Conservation (phyloP, 208 protist genomes). For the Acanthamoeba castellanii region DNA sequence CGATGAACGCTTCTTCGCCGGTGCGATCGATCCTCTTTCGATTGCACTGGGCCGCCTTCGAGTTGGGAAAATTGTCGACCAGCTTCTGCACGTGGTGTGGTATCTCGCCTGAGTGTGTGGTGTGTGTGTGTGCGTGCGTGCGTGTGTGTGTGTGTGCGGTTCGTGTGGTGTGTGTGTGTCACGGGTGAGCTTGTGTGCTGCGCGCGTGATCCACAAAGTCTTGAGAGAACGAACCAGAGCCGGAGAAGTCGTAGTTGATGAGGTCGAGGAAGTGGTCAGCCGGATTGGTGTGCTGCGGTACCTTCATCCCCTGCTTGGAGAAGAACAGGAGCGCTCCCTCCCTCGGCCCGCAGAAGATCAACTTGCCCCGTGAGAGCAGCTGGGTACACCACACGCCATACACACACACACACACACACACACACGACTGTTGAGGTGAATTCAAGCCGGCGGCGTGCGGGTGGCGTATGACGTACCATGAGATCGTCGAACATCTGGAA, state of each 20-base stretch:
- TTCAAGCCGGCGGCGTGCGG: too few species aligned
- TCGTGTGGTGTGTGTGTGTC: background rate
- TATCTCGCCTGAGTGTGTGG: background rate
- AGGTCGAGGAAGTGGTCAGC: conserved; percentile 64
- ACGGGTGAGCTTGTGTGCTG: too few species aligned
- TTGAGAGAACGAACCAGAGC: background rate
- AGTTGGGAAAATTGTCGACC: background rate
- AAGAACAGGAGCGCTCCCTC: conserved; percentile 33
- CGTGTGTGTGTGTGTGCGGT: background rate
- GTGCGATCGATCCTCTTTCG: background rate
- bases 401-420: too few species aligned
- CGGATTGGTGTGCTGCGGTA: conserved; percentile 14
- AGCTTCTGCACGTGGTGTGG: background rate
- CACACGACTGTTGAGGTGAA: too few species aligned
- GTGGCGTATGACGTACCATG: conserved; percentile 72
- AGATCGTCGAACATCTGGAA: conserved; percentile 90
- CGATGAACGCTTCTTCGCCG: background rate
- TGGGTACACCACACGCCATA: background rate
- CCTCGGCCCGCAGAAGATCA: conserved; percentile 20
- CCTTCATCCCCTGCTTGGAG: conserved; percentile 7
- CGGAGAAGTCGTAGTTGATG: conserved; percentile 59
- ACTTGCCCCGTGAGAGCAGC: conserved; percentile 21
- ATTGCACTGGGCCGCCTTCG: background rate
- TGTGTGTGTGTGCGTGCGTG: background rate
- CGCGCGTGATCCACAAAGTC: too few species aligned